phyloP scores from a whole-genome alignment of 768 basidiomycete genomes.

The Dioszegia hungarica region DNA sequence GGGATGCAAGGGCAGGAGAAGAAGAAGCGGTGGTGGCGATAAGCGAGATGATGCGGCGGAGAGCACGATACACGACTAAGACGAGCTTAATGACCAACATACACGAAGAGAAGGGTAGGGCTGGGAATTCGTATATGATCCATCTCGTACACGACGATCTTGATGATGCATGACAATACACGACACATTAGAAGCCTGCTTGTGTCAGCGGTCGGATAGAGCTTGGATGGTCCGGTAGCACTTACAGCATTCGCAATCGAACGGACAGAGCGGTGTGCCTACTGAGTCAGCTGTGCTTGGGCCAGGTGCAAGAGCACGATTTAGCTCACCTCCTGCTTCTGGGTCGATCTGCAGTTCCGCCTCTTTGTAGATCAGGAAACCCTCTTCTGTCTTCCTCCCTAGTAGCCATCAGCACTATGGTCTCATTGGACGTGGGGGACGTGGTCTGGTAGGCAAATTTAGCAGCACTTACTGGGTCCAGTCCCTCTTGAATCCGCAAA shows the following conservation, averaged over 20 bases:
- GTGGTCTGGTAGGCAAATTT: neutral
- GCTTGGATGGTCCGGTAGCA: neutral
- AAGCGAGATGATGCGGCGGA: neutral
- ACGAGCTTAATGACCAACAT: neutral
- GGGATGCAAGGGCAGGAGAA: conserved; percentile 32
- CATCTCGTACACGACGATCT: neutral
- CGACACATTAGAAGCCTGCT: too few relatives aligned
- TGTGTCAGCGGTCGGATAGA: too few relatives aligned
- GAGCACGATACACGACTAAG: neutral
- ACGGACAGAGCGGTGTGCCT: conserved; percentile 49
- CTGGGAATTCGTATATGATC: too few relatives aligned
- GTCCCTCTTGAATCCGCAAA: conserved; percentile 46
- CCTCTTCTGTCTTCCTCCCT: conserved; percentile 50
- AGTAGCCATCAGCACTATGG: neutral
- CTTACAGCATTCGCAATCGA: conserved; percentile 50
- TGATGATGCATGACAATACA: neutral
- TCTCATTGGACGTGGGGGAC: neutral
- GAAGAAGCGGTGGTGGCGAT: conserved; percentile 28
- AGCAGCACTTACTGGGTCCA: conserved; percentile 39
- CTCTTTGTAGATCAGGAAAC: conserved; percentile 49
- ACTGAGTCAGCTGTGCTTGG: neutral
- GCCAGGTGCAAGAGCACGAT: neutral
- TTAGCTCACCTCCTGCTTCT: conserved; percentile 43
- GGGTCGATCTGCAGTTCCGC: conserved; percentile 47
- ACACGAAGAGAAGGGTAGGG: too few relatives aligned